Conservation (phyloP, 129 eudicot species). For the Smallanthus sonchifolius region DNA sequence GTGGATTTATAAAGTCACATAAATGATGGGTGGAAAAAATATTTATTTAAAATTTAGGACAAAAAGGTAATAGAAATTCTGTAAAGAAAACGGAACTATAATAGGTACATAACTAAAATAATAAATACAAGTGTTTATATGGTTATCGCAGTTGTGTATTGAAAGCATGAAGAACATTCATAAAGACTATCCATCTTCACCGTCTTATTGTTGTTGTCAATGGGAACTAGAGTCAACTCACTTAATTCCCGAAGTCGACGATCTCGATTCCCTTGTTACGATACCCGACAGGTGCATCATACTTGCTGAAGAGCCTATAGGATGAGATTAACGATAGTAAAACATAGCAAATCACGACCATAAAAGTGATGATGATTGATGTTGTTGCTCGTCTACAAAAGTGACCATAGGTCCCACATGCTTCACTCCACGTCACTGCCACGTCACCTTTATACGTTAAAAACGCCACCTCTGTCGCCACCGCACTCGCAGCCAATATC, state of each 20-base stretch:
- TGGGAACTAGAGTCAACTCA: not conserved
- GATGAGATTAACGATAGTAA: slow-evolving; percentile 72
- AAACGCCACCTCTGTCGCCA: slow-evolving; percentile 71
- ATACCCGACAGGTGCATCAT: slow-evolving; percentile 63
- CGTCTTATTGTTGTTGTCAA: slow-evolving; percentile 6
- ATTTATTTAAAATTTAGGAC: no score
- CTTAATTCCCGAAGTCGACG: slow-evolving; percentile 38
- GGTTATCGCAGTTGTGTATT: not conserved
- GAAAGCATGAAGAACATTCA: slow-evolving; percentile 11
- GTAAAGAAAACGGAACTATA: no score
- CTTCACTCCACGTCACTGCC: slow-evolving; percentile 66
- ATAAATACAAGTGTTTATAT: no score
- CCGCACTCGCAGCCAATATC: slow-evolving; percentile 73
- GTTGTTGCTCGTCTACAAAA: slow-evolving; percentile 75
- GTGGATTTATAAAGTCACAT: no score
- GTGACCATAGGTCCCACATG: slow-evolving; percentile 61
- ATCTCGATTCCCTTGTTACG: slow-evolving; percentile 50
- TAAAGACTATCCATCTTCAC: slow-evolving; percentile 1
- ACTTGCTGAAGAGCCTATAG: slow-evolving; percentile 80
- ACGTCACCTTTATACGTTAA: slow-evolving; percentile 80
- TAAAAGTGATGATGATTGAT: slow-evolving; percentile 56
- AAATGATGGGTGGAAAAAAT: no score
- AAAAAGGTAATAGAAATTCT: no score
- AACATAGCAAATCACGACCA: slow-evolving; percentile 62
- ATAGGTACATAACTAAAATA: no score